Conservation (phyloP, 2,329 filamentous ascomycete species). For the Aureobasidium musti region DNA sequence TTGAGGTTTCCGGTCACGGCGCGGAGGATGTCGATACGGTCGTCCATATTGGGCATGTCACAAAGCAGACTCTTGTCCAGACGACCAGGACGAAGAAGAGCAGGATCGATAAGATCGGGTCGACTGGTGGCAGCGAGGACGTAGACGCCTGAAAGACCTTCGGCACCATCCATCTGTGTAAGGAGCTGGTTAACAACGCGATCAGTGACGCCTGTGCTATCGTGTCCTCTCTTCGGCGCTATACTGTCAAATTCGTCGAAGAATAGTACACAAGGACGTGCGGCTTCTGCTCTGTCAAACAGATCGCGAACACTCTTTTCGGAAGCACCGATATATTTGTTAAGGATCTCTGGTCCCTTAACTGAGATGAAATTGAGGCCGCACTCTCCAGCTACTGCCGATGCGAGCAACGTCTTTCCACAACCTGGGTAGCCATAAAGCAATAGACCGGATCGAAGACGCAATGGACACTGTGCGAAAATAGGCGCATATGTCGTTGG, state of each 20-base stretch:
- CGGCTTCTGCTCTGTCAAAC: constrained; percentile 88
- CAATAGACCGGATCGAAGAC: constrained; percentile 88
- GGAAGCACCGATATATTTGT: constrained; percentile 98
- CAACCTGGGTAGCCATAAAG: constrained; percentile 95
- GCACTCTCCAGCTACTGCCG: constrained; percentile 95
- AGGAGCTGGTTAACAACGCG: constrained; percentile 97
- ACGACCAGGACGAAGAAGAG: constrained; percentile 84
- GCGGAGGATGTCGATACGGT: constrained; percentile 83
- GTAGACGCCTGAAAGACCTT: constrained; percentile 92
- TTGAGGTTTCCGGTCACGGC: constrained; percentile 82
- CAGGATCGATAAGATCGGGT: constrained; percentile 94
- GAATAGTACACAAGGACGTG: constrained; percentile 91
- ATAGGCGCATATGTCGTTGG: constrained; percentile 98
- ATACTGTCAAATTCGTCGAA: constrained; percentile 99
- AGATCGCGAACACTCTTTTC: constrained; percentile 95
- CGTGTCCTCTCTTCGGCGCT: constrained; percentile 93
- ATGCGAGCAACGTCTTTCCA: constrained; percentile 93
- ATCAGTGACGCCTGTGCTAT: constrained; percentile 97
- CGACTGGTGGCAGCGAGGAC: constrained; percentile 91
- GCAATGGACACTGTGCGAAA: constrained; percentile 91
- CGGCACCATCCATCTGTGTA: constrained; percentile 98
- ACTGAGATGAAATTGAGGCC: constrained; percentile 98
- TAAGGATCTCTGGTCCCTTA: constrained; percentile 96
- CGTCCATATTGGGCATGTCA: constrained; percentile 77
- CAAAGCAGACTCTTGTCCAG: constrained; percentile 92